Evolutionary conservation across 805 yeast genomes (phyloP), one percentile per base, ranked within the genome.

Genomic region (Saccharomycopsis selenospora): DNA sequence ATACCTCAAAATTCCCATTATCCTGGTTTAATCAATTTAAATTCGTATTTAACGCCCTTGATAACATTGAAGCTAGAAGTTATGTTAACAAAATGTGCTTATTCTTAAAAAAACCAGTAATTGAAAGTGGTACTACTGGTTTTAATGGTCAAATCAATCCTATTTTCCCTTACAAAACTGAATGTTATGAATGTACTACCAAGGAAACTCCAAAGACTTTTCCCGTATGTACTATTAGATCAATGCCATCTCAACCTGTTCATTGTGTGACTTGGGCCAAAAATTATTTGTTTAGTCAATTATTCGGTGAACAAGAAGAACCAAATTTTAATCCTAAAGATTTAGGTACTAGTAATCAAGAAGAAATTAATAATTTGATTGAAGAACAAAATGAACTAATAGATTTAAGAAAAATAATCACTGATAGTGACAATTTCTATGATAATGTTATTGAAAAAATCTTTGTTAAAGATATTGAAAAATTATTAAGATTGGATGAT

Each of bases 211-310:
- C 97, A 4, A 89, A 85, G 59, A 75, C 93, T 0, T 93, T 80
- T 63, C 97, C 99, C 0, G 96, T 93, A 1, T 93, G 99, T 63
- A 93, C 99, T 0, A 93, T 93, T 50, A 73, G 99, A 55, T 87
- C 96, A 4, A 93, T 99, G 0, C 99, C 99, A 0, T 86, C 96
- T 0, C 89, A 85, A 60, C 97, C 97, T 0, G 82, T 93, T 4
- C 99, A 93, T 61, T 89, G 96, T 63, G 82, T 93, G 23, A 95
- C 95, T 1, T 93, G 99, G 99, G 95, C 97, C 6, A 93, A 93
- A 61, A 87, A 85, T 57, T 95, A 87, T 60, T 66, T 93, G 45
- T 89, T 93, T 61, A 73, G 77, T 22, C 95, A 88, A 59, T 68
- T 93, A 30, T 91, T 89, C 61, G 80, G 79, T 18, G 79, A 78